phyloP scores from a whole-genome alignment of 106 monocot genomes.

The Platanthera zijinensis region DNA sequence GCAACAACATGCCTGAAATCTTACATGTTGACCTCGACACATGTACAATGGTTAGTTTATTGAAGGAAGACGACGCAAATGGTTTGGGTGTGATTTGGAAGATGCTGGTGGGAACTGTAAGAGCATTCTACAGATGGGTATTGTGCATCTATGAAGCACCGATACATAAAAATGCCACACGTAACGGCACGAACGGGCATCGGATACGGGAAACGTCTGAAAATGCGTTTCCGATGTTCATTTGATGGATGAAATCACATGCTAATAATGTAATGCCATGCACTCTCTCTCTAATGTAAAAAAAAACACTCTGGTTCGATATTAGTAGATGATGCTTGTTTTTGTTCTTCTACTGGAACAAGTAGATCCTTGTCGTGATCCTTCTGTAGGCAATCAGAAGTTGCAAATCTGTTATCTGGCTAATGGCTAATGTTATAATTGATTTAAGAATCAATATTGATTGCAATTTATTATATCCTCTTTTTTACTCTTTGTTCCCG shows the following conservation, averaged over 20 bases:
- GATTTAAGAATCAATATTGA: not conserved
- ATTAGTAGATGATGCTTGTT: too few relatives aligned
- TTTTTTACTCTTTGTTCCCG: not conserved
- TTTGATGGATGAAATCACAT: too few relatives aligned
- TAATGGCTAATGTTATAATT: not conserved
- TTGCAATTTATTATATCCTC: not conserved
- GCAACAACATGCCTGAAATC: slow-evolving; percentile 60
- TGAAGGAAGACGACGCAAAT: slow-evolving; percentile 70
- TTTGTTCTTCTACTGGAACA: too few relatives aligned
- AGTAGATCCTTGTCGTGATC: not conserved
- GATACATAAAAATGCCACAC: too few relatives aligned
- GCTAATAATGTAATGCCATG: too few relatives aligned
- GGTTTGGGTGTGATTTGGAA: slow-evolving; percentile 87
- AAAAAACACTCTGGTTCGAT: too few relatives aligned
- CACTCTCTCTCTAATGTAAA: too few relatives aligned
- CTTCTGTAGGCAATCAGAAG: not conserved
- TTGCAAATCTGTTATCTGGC: not conserved
- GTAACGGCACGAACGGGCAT: too few relatives aligned
- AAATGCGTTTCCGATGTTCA: too few relatives aligned
- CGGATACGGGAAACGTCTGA: too few relatives aligned
- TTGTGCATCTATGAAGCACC: too few relatives aligned
- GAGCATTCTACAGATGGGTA: slow-evolving; percentile 82
- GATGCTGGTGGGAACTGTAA: slow-evolving; percentile 81
- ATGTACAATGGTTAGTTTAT: slow-evolving; percentile 74
- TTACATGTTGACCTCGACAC: slow-evolving; percentile 86